phyloP scores from a whole-genome alignment of 768 basidiomycete genomes.

The Tubosaeta sp. region DNA sequence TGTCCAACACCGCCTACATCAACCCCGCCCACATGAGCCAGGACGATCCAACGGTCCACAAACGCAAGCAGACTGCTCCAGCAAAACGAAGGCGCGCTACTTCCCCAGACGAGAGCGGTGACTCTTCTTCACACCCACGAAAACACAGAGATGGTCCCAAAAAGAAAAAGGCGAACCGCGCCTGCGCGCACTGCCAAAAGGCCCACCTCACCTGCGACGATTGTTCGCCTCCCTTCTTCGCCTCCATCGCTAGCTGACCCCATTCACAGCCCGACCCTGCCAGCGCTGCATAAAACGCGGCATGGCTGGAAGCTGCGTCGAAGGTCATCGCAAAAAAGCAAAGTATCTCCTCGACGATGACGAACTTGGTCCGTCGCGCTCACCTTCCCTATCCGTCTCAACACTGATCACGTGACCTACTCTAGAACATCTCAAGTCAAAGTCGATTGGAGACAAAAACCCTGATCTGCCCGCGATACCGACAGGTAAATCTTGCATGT shows the following conservation, averaged over 20 bases:
- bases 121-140: constrained; percentile 41
- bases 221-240: constrained; percentile 50
- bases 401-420: constrained; percentile 26
- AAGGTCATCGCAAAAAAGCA: constrained; percentile 96
- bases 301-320: constrained; percentile 81
- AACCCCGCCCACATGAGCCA: constrained; percentile 40
- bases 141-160: constrained; percentile 74
- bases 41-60: constrained; percentile 27
- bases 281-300: constrained; percentile 94
- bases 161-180: constrained; percentile 93
- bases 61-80: constrained; percentile 38
- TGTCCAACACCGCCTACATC: constrained; percentile 30
- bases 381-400: neutral
- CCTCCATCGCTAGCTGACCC: constrained; percentile 9
- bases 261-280: constrained; percentile 80
- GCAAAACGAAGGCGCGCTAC: constrained; percentile 61
- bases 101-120: constrained; percentile 54
- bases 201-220: constrained; percentile 99
- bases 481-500: constrained; percentile 26
- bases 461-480: constrained; percentile 30
- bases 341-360: constrained; percentile 95
- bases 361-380: constrained; percentile 65
- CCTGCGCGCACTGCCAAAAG: constrained; percentile 95
- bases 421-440: constrained; percentile 40
- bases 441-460: constrained; percentile 24